These are phyloP conservation scores for Abrus precatorius DNA, from an alignment of 306 rosid species.

Conservation along the genomic window DNA sequence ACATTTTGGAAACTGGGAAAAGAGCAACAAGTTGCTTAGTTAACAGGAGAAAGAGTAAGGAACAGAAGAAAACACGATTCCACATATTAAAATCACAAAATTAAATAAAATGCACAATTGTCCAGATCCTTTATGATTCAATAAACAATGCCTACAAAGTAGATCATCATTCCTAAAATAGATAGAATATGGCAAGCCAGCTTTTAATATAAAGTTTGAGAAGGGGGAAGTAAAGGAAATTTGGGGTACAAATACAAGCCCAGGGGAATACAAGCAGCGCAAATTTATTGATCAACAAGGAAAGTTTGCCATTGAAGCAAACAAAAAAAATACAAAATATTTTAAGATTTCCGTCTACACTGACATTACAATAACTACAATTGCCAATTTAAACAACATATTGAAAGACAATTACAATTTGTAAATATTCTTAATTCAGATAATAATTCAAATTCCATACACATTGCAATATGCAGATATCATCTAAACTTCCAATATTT, in stretches of 20 bases:
- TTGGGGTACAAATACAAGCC: slow-evolving; percentile 22
- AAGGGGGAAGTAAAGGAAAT: background rate
- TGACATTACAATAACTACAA: slow-evolving; percentile 2
- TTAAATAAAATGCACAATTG: slow-evolving; percentile 12
- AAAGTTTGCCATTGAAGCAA: background rate
- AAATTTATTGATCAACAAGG: slow-evolving; percentile 12
- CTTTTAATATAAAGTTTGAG: slow-evolving; percentile 6
- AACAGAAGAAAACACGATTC: slow-evolving; percentile 12
- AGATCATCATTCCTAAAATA: background rate
- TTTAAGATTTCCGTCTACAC: slow-evolving; percentile 16
- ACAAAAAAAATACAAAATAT: background rate
- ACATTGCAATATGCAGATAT: slow-evolving; percentile 6
- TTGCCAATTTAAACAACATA: slow-evolving; percentile 8
- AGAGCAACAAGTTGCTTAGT: slow-evolving; percentile 27
- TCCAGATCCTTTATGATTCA: slow-evolving; percentile 26
- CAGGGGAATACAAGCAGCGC: slow-evolving; percentile 23
- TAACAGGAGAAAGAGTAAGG: slow-evolving; percentile 13
- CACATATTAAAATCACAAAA: slow-evolving; percentile 27
- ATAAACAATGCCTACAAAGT: background rate
- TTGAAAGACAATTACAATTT: slow-evolving; percentile 7
- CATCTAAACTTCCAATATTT: slow-evolving; percentile 4
- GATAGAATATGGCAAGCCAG: slow-evolving; percentile 16
- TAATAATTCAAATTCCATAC: background rate
- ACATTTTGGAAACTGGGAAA: slow-evolving; percentile 69
- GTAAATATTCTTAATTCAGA: slow-evolving; percentile 19